phyloP scores from a whole-genome alignment of 768 basidiomycete species.

The Pisolithus sp. region DNA sequence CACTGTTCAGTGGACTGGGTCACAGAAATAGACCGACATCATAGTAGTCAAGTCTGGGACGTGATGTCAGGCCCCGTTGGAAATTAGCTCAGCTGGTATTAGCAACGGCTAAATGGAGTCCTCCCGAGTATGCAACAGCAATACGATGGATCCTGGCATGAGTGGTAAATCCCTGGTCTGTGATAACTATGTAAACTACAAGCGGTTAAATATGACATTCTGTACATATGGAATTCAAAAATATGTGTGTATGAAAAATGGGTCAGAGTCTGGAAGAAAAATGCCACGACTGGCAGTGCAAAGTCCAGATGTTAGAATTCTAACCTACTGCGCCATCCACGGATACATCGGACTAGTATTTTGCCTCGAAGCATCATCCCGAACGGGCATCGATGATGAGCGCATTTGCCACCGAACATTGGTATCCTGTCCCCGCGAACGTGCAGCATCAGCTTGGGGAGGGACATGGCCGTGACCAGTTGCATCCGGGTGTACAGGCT shows the following conservation, averaged over 20 bases:
- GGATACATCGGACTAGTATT: background rate
- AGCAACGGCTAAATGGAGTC: too few species aligned
- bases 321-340: background rate
- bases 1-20: too few species aligned
- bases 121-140: too few species aligned
- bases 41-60: too few species aligned
- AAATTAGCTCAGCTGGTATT: too few species aligned
- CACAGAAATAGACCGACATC: too few species aligned
- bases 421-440: background rate
- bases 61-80: too few species aligned
- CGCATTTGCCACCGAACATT: background rate
- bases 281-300: background rate
- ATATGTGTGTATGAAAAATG: background rate
- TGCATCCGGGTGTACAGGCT: background rate
- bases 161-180: background rate
- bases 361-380: background rate
- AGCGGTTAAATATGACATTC: background rate
- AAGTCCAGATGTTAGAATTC: background rate
- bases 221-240: background rate
- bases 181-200: background rate
- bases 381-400: background rate
- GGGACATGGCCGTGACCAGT: background rate
- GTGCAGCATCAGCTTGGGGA: background rate
- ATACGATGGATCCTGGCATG: too few species aligned
- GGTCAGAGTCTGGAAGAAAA: background rate